Evolutionary conservation across 345 rosid species (phyloP), one percentile per base, ranked within the genome.

Genomic region (Psidium guajava): DNA sequence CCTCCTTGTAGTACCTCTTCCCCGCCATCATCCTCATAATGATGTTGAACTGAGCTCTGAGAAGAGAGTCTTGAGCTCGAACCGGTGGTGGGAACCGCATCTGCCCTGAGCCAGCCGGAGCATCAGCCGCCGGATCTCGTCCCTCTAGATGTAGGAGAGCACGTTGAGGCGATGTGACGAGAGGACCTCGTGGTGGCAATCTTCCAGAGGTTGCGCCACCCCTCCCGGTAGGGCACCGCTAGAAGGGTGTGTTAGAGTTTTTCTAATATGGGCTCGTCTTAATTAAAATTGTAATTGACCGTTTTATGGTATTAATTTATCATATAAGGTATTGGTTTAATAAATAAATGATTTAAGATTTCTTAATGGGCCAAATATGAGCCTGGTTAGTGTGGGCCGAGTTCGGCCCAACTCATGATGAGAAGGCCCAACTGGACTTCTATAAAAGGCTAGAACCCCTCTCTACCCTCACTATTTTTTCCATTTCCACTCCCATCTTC

Each of bases 161-260:
- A 74, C 74, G 40, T 86, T 91, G 73, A 94, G 88, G 13, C 95
- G 95, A 82, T 82, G 64, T 1, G 92, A 44, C 8, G 96, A 92
- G 82, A 94, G 90, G 87, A 94, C 87, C 56, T 93, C 93, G 2
- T 82, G 75, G 92, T 83, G 75, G 89, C 77, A 7, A 92, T 84
- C 27, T 91, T 90, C 27, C 94, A 92, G 58, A 94, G 93, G 90
- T 89, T 91, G 47, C 94, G 93, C 94, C 96, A 94, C 14, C 89
- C 94, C 96, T n/a, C n/a, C n/a, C n/a, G n/a, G 32, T 94, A 92
- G 21, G 91, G 64, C 1, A 92, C 85, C 0, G 89, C 47, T 18
- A 93, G 55, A 20, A 83, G 84, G n/a, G 92, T 90, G 82, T 81
- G 36, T 36, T 36, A 36, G 36, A 36, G 36, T 36, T 36, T 36